Conservation (phyloP, 441 rosid genomes). For the Pelargonium myrrhifolium region DNA sequence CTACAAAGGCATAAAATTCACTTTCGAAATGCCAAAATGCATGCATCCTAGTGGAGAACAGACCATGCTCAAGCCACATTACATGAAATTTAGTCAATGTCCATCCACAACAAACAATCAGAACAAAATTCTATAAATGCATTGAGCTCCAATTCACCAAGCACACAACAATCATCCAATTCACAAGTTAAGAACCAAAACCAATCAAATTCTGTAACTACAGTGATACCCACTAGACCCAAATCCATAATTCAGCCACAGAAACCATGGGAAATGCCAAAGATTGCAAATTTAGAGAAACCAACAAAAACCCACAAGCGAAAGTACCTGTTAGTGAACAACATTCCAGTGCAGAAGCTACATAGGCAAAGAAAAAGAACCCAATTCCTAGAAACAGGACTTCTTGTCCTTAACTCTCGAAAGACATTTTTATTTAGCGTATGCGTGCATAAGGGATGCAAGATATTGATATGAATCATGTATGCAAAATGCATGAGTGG, state of each 20-base stretch:
- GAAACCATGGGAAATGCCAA: not conserved
- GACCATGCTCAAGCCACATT: no score
- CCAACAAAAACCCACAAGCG: not conserved
- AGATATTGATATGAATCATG: no score
- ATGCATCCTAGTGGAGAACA: no score
- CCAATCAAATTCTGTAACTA: not conserved
- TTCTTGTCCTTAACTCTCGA: slow-evolving; percentile 25
- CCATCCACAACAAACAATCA: not conserved
- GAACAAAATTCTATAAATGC: not conserved
- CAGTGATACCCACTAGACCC: slow-evolving; percentile 9
- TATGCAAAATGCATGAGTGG: no score
- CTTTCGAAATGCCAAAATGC: no score
- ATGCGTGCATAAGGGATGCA: no score
- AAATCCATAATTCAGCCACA: not conserved
- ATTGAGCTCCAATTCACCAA: not conserved
- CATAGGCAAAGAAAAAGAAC: slow-evolving; percentile 1
- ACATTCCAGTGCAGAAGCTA: slow-evolving; percentile 5
- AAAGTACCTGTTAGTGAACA: slow-evolving; percentile 6
- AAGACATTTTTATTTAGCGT: no score
- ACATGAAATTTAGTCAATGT: no score
- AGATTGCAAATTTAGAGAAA: not conserved
- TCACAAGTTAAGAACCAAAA: not conserved
- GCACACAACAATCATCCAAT: not conserved
- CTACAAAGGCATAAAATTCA: no score
- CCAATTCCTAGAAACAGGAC: not conserved